These are phyloP conservation scores for Calvatia gigantea DNA, from an alignment of 768 basidiomycete species.

Conservation along the genomic window DNA sequence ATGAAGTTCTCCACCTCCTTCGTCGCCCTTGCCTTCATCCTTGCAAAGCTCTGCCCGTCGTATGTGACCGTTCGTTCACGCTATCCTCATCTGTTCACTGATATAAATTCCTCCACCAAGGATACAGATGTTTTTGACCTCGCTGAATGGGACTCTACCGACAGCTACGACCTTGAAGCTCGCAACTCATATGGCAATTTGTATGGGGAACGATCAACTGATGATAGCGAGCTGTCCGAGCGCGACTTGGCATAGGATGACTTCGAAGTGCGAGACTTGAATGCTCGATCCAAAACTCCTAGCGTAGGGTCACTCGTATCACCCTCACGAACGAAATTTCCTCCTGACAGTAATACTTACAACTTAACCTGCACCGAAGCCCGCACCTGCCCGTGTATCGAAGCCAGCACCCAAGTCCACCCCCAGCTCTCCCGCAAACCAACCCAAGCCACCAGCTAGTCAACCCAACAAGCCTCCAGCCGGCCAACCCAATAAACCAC, in stretches of 20 bases:
- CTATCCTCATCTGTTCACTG: too few species aligned
- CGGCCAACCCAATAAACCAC: background rate
- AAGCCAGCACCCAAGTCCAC: background rate
- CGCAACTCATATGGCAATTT: background rate
- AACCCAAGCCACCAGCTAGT: background rate
- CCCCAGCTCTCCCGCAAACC: background rate
- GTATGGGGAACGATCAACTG: background rate
- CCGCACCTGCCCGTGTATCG: background rate
- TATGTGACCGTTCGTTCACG: background rate
- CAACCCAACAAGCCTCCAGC: background rate
- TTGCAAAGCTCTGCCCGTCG: constrained; percentile 1
- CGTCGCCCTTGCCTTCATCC: background rate
- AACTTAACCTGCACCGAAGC: background rate
- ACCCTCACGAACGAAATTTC: background rate
- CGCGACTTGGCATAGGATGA: background rate
- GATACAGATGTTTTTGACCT: background rate
- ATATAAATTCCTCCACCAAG: background rate
- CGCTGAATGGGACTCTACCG: background rate
- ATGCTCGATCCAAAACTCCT: background rate
- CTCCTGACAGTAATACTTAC: background rate
- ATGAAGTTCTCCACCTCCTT: constrained; percentile 6
- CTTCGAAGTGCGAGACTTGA: background rate
- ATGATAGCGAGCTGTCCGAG: background rate
- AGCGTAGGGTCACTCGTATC: background rate
- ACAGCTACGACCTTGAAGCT: background rate